phyloP scores from a whole-genome alignment of 768 basidiomycete species.

The Russula brevipes region DNA sequence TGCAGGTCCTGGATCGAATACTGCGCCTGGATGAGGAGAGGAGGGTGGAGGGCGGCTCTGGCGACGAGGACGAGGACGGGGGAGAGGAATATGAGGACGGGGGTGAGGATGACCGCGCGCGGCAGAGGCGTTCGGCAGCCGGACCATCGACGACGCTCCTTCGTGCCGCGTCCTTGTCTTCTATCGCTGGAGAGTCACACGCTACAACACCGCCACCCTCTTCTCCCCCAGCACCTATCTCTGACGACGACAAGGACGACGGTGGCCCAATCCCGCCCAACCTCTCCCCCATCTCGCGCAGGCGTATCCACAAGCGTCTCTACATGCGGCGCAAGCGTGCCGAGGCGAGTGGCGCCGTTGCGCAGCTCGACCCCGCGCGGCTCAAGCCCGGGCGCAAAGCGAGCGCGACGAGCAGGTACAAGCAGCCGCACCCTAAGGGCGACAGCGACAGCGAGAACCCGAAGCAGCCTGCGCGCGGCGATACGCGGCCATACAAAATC shows the following conservation, averaged over 20 bases:
- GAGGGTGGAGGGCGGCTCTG: slow-evolving; percentile 27
- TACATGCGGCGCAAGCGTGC: slow-evolving; percentile 73
- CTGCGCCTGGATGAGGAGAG: slow-evolving; percentile 30
- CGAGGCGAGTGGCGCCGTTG: slow-evolving; percentile 35
- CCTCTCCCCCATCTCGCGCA: slow-evolving; percentile 46
- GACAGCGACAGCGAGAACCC: background rate
- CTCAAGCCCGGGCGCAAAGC: slow-evolving; percentile 39
- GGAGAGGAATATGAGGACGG: slow-evolving; percentile 20
- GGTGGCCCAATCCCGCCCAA: background rate
- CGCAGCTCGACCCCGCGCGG: slow-evolving; percentile 31
- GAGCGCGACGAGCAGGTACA: slow-evolving; percentile 15
- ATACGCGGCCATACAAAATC: slow-evolving; percentile 44
- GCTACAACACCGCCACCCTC: background rate
- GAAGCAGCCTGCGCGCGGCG: slow-evolving; percentile 32
- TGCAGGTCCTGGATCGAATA: slow-evolving; percentile 28
- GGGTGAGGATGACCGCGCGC: slow-evolving; percentile 33
- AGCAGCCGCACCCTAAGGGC: background rate
- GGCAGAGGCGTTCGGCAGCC: too few relatives aligned
- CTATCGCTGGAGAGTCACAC: background rate
- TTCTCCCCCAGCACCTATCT: background rate
- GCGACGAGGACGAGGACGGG: slow-evolving; percentile 29
- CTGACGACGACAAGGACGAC: background rate
- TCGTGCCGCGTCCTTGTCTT: background rate
- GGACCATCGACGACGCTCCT: background rate
- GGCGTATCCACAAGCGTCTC: slow-evolving; percentile 55